Percentiles rank a stretch among this genome's conserved stretches.
Evolutionary conservation across 495 filamentous ascomycete genomes (phyloP).

Genomic region (Penicillium pancosmium): DNA sequence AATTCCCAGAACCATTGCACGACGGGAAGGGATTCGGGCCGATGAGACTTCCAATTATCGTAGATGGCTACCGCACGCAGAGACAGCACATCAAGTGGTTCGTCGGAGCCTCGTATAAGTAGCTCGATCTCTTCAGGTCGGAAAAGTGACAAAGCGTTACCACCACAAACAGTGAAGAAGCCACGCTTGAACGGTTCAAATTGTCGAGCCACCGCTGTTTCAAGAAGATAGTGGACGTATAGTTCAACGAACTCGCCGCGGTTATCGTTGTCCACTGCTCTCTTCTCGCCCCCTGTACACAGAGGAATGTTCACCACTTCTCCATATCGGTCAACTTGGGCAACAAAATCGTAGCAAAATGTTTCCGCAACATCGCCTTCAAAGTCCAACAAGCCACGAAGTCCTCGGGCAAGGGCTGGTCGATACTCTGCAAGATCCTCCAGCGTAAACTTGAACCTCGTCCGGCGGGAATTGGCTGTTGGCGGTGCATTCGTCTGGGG

Average conservation of each 20-base stretch:
- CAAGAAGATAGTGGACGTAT: constrained; percentile 81
- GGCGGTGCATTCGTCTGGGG: constrained; percentile 56
- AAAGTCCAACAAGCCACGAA: constrained; percentile 76
- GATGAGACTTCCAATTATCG: constrained; percentile 68
- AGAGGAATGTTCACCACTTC: constrained; percentile 65
- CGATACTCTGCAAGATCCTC: constrained; percentile 87
- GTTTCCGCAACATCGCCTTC: constrained; percentile 83
- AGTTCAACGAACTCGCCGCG: constrained; percentile 86
- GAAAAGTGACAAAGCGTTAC: constrained; percentile 87
- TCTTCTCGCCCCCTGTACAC: constrained; percentile 71
- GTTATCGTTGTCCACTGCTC: constrained; percentile 82
- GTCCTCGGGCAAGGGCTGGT: constrained; percentile 73
- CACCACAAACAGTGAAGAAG: constrained; percentile 91
- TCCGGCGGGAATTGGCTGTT: constrained; percentile 54
- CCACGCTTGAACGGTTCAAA: constrained; percentile 96
- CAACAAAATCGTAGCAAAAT: constrained; percentile 84
- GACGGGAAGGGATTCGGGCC: constrained; percentile 61
- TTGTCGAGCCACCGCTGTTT: constrained; percentile 76
- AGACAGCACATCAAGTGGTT: constrained; percentile 75
- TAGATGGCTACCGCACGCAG: constrained; percentile 80
- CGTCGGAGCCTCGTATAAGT: constrained; percentile 85
- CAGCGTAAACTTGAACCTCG: constrained; percentile 69
- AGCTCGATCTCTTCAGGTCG: constrained; percentile 95
- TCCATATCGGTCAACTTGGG: constrained; percentile 78
- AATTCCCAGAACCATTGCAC: constrained; percentile 89